Conservation (phyloP, 2,329 filamentous ascomycete genomes). For the Pseudogymnoascus sp. region DNA sequence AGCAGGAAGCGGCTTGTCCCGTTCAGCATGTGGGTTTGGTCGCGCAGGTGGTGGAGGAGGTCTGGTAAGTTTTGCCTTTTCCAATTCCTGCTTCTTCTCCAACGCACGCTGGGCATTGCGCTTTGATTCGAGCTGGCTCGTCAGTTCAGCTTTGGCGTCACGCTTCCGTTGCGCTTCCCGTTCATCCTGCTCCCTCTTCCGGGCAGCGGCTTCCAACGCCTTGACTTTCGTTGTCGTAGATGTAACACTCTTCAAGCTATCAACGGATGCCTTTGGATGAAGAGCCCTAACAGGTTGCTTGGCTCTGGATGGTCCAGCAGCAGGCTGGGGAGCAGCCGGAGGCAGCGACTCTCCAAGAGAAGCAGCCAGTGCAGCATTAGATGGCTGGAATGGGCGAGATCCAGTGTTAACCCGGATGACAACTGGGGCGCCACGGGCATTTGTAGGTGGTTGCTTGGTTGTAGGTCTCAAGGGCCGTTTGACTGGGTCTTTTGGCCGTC, state of each 20-base stretch:
- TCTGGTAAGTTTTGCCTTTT: constrained; percentile 56
- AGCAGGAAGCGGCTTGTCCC: constrained; percentile 27
- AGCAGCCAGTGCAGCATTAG: constrained; percentile 49
- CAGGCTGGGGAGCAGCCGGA: constrained; percentile 36
- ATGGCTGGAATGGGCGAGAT: constrained; percentile 54
- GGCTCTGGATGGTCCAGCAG: constrained; percentile 28
- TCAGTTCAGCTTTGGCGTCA: constrained; percentile 69
- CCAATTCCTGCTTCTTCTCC: constrained; percentile 44
- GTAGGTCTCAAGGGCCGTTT: constrained; percentile 53
- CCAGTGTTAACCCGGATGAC: constrained; percentile 64
- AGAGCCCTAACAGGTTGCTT: constrained; percentile 12
- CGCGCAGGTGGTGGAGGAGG: constrained; percentile 53
- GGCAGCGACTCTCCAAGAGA: constrained; percentile 48
- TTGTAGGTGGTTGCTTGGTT: constrained; percentile 48
- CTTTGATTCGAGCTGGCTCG: constrained; percentile 50
- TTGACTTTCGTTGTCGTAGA: constrained; percentile 57
- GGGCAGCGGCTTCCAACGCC: constrained; percentile 66
- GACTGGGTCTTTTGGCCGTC: constrained; percentile 41
- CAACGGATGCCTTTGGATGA: constrained; percentile 33
- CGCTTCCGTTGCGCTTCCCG: constrained; percentile 69
- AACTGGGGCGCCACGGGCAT: constrained; percentile 60
- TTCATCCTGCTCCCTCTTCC: constrained; percentile 80
- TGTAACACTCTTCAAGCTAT: constrained; percentile 58
- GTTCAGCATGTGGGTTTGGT: constrained; percentile 39
- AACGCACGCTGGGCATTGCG: constrained; percentile 54